Conservation (phyloP, 1,284 basidiomycete species). For the Leccinum pallidistipes region DNA sequence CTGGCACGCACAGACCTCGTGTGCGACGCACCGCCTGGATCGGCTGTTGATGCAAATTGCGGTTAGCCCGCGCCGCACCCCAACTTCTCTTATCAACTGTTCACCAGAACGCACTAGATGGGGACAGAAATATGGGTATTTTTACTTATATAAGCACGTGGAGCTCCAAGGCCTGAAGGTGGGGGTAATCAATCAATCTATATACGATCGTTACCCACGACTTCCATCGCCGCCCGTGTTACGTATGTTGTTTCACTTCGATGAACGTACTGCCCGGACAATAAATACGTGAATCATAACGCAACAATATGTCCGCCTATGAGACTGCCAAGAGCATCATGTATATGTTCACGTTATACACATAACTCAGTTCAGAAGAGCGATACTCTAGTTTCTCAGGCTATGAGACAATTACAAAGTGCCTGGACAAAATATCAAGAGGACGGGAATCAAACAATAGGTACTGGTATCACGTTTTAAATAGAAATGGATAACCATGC, state of each 20-base stretch:
- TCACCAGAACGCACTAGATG: neutral
- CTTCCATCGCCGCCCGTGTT: neutral
- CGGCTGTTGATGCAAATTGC: too few relatives aligned
- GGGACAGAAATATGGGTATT: neutral
- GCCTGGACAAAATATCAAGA: slow-evolving; percentile 2
- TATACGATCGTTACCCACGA: neutral
- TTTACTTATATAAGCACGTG: neutral
- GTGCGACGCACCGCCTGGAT: slow-evolving; percentile 5
- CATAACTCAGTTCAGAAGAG: too few relatives aligned
- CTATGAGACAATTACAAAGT: slow-evolving; percentile 1
- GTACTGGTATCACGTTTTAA: slow-evolving; percentile 6
- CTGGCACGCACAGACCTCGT: neutral
- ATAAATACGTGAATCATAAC: neutral
- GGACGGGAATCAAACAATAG: neutral
- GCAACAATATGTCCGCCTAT: neutral
- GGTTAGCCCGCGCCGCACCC: neutral
- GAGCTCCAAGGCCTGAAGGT: neutral
- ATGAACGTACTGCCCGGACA: neutral
- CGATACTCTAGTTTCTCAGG: neutral
- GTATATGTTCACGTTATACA: too few relatives aligned
- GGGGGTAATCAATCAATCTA: neutral
- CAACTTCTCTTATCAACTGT: neutral
- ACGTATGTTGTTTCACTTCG: neutral
- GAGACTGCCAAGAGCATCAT: neutral
- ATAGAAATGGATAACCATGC: slow-evolving; percentile 1